Conservation (phyloP, 2,329 filamentous ascomycete species). For the Nothophaeocryptopus gaeumannii region DNA sequence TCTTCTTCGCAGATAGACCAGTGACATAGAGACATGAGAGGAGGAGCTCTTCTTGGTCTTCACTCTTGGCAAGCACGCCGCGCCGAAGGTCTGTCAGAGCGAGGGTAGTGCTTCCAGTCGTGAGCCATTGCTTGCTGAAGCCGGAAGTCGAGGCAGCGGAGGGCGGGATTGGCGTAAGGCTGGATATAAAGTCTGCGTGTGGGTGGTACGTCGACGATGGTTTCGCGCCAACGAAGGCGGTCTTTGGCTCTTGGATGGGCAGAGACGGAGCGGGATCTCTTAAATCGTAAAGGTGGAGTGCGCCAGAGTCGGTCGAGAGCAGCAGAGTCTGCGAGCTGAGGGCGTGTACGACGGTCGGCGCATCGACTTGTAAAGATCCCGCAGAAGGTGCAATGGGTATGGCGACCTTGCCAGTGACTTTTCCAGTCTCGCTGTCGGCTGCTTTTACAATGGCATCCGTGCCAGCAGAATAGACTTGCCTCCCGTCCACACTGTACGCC, state of each 20-base stretch:
- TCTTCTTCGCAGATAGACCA: conserved; percentile 65
- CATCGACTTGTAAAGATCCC: conserved; percentile 54
- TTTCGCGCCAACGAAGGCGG: conserved; percentile 54
- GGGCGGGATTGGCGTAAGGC: conserved; percentile 77
- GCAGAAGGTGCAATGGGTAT: conserved; percentile 58
- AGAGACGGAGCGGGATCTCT: conserved; percentile 53
- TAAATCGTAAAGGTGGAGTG: conserved; percentile 83
- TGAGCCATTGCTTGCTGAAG: conserved; percentile 91
- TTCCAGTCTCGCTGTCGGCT: conserved; percentile 56
- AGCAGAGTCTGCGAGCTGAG: conserved; percentile 86
- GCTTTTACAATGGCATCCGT: conserved; percentile 64
- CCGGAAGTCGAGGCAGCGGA: conserved; percentile 79
- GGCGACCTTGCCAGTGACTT: conserved; percentile 76
- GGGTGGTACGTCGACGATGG: conserved; percentile 79
- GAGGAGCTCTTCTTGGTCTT: conserved; percentile 92
- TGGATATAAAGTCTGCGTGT: conserved; percentile 90
- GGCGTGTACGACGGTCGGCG: conserved; percentile 76
- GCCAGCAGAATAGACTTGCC: conserved; percentile 60
- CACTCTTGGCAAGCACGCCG: conserved; percentile 82
- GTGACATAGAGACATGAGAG: conserved; percentile 76
- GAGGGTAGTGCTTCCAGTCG: conserved; percentile 85
- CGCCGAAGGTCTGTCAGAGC: conserved; percentile 84
- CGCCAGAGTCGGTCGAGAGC: conserved; percentile 84
- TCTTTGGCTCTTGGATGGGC: conserved; percentile 33
- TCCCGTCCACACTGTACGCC: conserved; percentile 74